Base-by-base conservation (phyloP, 1,284 basidiomycete species). In the Caloboletus inedulis region DNA sequence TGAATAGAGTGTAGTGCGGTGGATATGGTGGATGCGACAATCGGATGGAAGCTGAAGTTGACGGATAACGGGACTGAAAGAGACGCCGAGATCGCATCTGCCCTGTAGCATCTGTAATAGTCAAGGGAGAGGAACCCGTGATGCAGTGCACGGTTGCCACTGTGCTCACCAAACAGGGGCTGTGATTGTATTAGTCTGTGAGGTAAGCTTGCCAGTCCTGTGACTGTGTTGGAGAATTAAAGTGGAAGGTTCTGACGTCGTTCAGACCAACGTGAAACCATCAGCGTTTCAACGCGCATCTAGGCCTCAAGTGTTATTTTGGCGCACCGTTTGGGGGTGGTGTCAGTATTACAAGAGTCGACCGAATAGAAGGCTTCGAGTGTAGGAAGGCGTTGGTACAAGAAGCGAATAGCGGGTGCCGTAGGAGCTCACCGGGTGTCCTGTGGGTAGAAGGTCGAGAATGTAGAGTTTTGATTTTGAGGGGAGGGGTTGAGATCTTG, bases 201-300 rank as follows among this genome's bases (percentile, higher is more conserved):
- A 23, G 23, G 23, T 23, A 23, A 23, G 5, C 23, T 5, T 23
- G 23, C 5, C n/a, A n/a, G 5, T 23, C 23, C 23, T 23, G 23
- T n/a, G 18, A 31, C 44, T 31, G 53, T 35, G 23, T 29, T 12
- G 25, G 29, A 13, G 43, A 6, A 31, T 30, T n/a, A 47, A 43
- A 31, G 18, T 23, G 18, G 25, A 16, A 13, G 25, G 14, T 18
- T 9, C 14, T 21, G 12, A 29, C 18, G 10, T 23, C 16, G 9
- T 45, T 29, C 12, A 48, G 18, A 36, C 3, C 10, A 29, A 52
- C n/a, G 18, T 51, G 50, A 43, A 51, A 53, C 23, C 47, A 8
- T 31, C 33, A 23, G 37, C 14, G 53, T 56, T 59, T 56, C 52
- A 56, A 31, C 33, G 9, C 12, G 33, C 14, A 3, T 18, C 25